Base-by-base conservation (phyloP, 2,329 filamentous ascomycete genomes). In the Neonectria punicea region DNA sequence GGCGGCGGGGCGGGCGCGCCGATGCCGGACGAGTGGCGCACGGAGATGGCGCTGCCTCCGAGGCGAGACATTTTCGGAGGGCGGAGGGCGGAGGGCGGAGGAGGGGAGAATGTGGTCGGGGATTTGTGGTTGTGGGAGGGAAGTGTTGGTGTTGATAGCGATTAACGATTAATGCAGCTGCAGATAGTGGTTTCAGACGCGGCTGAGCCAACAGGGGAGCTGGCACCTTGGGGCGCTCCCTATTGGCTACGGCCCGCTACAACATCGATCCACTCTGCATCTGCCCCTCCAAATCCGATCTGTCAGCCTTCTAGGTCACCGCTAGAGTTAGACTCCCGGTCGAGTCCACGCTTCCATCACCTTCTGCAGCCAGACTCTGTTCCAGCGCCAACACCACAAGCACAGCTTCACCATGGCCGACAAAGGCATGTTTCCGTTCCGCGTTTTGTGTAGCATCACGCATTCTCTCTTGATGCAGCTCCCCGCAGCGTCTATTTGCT, bases 341-440 rank as follows among this genome's bases (percentile, higher is more conserved):
- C 25, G 25, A 25, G 25, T 25, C 25, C 25, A 25, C 25, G 25
- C 49, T 68, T 71, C 67, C 65, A 67, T 57, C 54, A 43, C 4
- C 51, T 67, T 68, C 66, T 46, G 49, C 20, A 25, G 22, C 53
- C 20, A 25, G 30, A 8, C 34, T 44, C 13, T 43, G 13, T 36
- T 46, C 56, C 36, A 39, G 46, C 59, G 28, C 47, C 44, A 56
- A 50, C 47, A 57, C 22, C 5, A 60, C 20, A 57, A 22, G 13
- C 51, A 39, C 47, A 61, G 43, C 39, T 58, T 68, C 55, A 75
- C 61, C 49, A 84, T 84, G 82, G 75, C 81, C 53, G 82, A 83
- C 68, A 83, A 80, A 70, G 79, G 80, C 78, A 70, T 44, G 71
- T 63, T 43, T 32, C 13, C 28, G 30, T 2, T 32, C 8, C 43